Evolutionary conservation across 192 early-diverging fungal genomes (phyloP).

Genomic region (Spizellomyces sp.): DNA sequence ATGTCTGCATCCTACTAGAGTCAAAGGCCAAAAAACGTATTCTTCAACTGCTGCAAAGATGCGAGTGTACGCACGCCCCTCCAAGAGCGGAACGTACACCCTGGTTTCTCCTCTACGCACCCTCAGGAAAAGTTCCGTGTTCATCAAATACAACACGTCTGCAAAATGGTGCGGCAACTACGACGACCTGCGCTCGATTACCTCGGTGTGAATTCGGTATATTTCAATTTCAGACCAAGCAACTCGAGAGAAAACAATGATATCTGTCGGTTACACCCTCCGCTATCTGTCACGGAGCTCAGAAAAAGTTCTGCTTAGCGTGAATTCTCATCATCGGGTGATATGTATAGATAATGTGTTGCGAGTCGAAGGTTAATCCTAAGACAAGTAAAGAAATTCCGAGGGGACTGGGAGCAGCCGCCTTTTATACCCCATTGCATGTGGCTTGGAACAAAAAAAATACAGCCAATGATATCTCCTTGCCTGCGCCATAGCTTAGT

Average conservation of each 20-base stretch:
- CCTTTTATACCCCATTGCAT: background rate
- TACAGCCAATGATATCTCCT: no score
- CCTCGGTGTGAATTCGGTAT: no score
- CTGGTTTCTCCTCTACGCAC: background rate
- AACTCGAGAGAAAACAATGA: background rate
- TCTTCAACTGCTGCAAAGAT: background rate
- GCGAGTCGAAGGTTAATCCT: slow-evolving; percentile 4
- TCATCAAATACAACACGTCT: background rate
- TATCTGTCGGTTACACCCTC: background rate
- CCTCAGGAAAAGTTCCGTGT: background rate
- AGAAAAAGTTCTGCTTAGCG: slow-evolving; percentile 1
- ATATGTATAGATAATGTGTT: slow-evolving; percentile 5
- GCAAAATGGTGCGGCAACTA: background rate
- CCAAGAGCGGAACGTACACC: background rate
- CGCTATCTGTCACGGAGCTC: background rate
- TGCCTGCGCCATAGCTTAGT: no score
- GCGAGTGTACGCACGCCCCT: background rate
- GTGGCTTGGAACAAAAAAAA: background rate
- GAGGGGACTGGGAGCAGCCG: background rate
- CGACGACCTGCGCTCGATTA: background rate
- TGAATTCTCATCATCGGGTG: background rate
- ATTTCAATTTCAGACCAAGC: no score
- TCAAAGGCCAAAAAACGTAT: background rate
- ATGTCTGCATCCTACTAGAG: slow-evolving; percentile 6
- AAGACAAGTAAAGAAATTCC: background rate